Evolutionary conservation across 176 grass and related monocot species (phyloP), one percentile per base, ranked within the genome.

Genomic region (Canna indica): DNA sequence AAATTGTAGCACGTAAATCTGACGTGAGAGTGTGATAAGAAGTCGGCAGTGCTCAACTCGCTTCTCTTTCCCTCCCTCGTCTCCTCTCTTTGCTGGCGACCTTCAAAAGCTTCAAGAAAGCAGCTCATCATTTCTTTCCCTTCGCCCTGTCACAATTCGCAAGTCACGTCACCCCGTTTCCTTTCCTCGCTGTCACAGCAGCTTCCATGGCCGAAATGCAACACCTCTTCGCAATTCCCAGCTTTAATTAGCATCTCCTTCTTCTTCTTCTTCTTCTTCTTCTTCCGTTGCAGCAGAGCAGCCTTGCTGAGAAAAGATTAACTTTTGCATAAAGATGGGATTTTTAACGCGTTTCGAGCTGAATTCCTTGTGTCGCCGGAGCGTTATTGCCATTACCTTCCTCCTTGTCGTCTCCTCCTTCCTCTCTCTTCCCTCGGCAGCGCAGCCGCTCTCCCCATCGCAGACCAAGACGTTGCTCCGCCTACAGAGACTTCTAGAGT

Each of bases 381-480:
- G n/a, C n/a, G n/a, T 18, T 38, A 18, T 36, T 17, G 8, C 3
- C 50, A 54, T n/a, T n/a, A n/a, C 6, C 50, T 17, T 16, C 29
- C 33, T 36, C 63, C 20, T 22, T 17, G 33, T 18, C 20, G 30
- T 59, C 6, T 0, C 58, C 34, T 71, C 5, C 66, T 74, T 4
- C 46, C 77, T 5, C 14, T 84, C 1, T 26, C 64, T 5, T 24
- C 83, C 28, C 46, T 75, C 73, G 66, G 64, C 71, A 8, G 59
- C 85, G 16, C 88, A 96, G 68, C 73, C 64, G 34, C 81, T 87
- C 3, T 57, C 67, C 17, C 85, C 84, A 4, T 99, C 89, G 1
- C 82, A 99, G 66, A 79, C 75, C 54, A 92, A 93, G 80, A 75
- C 89, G 45, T 88, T 96, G 1, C 65, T 85, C 63, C 77, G 86